Base-by-base conservation (phyloP, 805 yeast genomes). In the Jamesozyma piceae region DNA sequence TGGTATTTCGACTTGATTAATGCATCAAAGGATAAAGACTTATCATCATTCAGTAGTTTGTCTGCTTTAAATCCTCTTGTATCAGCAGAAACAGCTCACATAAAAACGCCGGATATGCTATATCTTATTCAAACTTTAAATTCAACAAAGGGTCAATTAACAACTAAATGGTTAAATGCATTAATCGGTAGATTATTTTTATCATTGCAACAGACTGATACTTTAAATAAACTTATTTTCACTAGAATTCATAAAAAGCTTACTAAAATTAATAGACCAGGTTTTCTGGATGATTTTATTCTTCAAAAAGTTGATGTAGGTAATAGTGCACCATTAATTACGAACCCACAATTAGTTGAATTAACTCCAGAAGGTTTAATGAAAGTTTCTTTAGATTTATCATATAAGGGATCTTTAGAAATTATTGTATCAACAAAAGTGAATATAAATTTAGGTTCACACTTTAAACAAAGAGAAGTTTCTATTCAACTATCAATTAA, bases 91-190 rank as follows among this genome's bases (percentile, higher is more conserved):
- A 77, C 96, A 0, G 66, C 82, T 31, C 86, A 82, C 55, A 80
- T 78, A 53, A 73, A 72, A 31, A 84, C 94, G 0, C 66, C 72
- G 2, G 85, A 87, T 54, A 76, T 83, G 71, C 71, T 86, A 42
- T 75, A 74, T 38, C 66, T 92, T 48, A 83, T 87, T 41, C 88
- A 82, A 50, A 74, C 81, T 1, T 62, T 89, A 32, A 83, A 89
- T 56, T 80, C 95, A 1, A 76, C 89, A 0, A 94, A 85, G 52
- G 87, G 86, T 2, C 92, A 87, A 54, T 62, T 82, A 24, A 82
- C 85, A 19, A 78, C 94, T 0, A 78, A 84, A 54, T 92, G 97
- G 98, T 61, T 92, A 19, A 92, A 92, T 62, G 96, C 95, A 0
- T 47, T 89, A 2, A 50, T 84, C 13, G 97, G 97, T 0, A 69